A percentile compares a stretch with the other conserved stretches of the same genome.
These are phyloP conservation scores for Chaetomium fimeti DNA, from an alignment of 495 filamentous ascomycete genomes.

Conservation along the genomic window DNA sequence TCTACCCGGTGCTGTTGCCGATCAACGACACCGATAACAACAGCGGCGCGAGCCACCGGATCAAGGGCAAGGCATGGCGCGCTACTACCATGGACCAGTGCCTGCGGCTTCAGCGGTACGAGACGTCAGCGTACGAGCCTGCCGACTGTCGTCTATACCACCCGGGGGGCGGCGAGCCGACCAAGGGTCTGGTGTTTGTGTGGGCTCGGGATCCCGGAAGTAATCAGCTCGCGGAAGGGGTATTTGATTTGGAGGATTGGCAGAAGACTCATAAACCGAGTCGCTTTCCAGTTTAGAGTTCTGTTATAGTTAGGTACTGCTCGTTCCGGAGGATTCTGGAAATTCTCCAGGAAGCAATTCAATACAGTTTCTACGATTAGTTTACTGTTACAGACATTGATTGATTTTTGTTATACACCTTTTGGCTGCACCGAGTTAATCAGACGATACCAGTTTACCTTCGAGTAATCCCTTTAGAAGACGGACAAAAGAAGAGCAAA, in stretches of 20 bases:
- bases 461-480: too few species aligned
- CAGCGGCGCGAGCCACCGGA: neutral
- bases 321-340: too few species aligned
- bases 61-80: conserved; percentile 5
- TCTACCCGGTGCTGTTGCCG: conserved; percentile 3
- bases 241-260: conserved; percentile 5
- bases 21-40: neutral
- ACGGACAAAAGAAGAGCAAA: too few species aligned
- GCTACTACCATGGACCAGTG: conserved; percentile 6
- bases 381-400: too few species aligned
- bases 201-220: neutral
- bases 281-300: conserved; percentile 1
- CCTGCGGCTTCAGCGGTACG: conserved; percentile 11
- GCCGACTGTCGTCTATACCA: neutral
- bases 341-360: too few species aligned
- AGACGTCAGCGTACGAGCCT: conserved; percentile 11
- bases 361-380: too few species aligned
- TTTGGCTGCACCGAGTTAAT: too few species aligned
- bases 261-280: conserved; percentile 4
- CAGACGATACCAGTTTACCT: too few species aligned
- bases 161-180: neutral
- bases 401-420: too few species aligned
- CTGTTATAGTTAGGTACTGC: neutral
- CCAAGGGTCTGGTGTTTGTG: neutral
- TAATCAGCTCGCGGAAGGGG: neutral